These are phyloP conservation scores for Xylaria sp. DNA, from an alignment of 2,329 filamentous ascomycete species.

Conservation along the genomic window DNA sequence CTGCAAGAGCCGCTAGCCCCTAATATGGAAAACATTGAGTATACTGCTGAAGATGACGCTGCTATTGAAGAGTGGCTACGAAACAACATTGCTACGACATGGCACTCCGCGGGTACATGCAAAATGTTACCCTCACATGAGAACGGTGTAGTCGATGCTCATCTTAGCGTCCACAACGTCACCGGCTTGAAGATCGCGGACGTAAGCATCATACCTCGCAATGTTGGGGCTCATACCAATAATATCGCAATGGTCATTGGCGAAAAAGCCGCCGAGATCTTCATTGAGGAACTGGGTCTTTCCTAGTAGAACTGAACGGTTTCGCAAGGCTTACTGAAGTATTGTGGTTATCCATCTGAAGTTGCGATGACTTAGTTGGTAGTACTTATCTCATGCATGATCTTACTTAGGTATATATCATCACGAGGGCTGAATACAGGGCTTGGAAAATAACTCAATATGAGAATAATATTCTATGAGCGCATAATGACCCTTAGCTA, in stretches of 20 bases:
- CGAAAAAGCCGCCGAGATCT: slow-evolving; percentile 27
- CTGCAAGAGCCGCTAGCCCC: not conserved
- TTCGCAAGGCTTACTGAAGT: no score
- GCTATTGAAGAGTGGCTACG: slow-evolving; percentile 28
- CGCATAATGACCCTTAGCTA: not conserved
- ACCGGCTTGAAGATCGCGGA: slow-evolving; percentile 26
- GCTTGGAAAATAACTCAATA: no score
- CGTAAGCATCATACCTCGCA: slow-evolving; percentile 15
- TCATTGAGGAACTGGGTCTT: slow-evolving; percentile 8
- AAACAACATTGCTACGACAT: slow-evolving; percentile 6
- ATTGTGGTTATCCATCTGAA: not conserved
- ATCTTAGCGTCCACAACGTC: slow-evolving; percentile 14
- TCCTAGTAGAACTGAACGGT: not conserved
- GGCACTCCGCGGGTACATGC: slow-evolving; percentile 20
- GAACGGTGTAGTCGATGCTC: slow-evolving; percentile 15
- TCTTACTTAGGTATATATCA: not conserved
- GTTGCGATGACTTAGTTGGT: not conserved
- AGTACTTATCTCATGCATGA: not conserved
- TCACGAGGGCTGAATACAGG: no score
- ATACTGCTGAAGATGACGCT: slow-evolving; percentile 22
- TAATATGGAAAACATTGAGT: slow-evolving; percentile 17
- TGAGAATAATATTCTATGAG: no score
- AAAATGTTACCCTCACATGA: slow-evolving; percentile 3
- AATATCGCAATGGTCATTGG: slow-evolving; percentile 27
- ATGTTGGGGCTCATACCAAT: slow-evolving; percentile 19